Evolutionary conservation across 805 yeast species (phyloP), one percentile per base, ranked within the genome.

Genomic region (Suhomyces pyralidae): DNA sequence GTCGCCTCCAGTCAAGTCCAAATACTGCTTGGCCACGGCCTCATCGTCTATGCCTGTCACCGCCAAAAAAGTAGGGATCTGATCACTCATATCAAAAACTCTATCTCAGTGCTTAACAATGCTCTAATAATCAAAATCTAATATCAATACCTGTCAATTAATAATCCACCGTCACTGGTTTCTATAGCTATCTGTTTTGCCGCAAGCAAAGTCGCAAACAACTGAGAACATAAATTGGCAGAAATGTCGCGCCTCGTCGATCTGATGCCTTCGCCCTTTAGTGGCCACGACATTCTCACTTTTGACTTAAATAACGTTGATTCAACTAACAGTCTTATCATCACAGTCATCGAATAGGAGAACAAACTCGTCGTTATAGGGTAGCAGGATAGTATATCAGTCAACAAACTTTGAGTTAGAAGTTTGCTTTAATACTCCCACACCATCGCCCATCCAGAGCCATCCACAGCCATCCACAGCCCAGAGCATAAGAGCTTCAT

Each of bases 1-100:
- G 65, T 90, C 82, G 45, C 83, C 83, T 48, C 86, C 91, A 4
- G 93, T 80, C 73, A 93, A 84, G 24, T 86, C 91, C 19, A 94
- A 67, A 63, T 86, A 94, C 59, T 86, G 90, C 50, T 77, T 73
- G 0, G 98, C 98, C 10, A 81, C 71, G 5, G 77, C 78, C 1
- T 81, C 77, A 63, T 88, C 93, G 1, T 82, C 78, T 2, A 83
- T 82, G 20, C 90, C 88, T 0, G 98, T 91, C 50, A 94, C 85
- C 40, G 93, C 92, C 67, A 92, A 75, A 68, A 94, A 94, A 20
- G 85, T 81, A 20, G 88, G 85, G 38, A 89, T 74, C 46, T 76
- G 70, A 48, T 80, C 87, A 49, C 79, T 80, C 69, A 74, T 73
- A 45, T 3, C 19, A 24, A 22, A 22, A 22, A 22, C 4, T 3